Percentiles rank a stretch among this genome's conserved stretches.
These are phyloP conservation scores for Crithidia expoeki DNA, from an alignment of 208 protist species.

Conservation along the genomic window DNA sequence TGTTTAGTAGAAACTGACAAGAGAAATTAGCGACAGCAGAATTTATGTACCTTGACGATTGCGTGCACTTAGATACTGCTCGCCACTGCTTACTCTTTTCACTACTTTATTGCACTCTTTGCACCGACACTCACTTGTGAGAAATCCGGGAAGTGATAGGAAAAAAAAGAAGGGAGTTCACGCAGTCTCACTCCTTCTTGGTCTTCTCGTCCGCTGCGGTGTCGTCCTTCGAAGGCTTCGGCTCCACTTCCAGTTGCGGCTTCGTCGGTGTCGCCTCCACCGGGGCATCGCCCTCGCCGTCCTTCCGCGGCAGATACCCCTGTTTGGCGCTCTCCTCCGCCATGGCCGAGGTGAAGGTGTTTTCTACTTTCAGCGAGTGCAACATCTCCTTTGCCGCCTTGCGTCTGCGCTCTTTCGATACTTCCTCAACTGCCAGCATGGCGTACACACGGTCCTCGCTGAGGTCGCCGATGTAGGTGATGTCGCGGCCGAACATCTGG, in stretches of 20 bases:
- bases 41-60: no score
- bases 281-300: slow-evolving; percentile 9
- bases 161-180: no score
- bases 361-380: slow-evolving; percentile 33
- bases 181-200: no score
- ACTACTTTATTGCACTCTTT: no score
- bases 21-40: no score
- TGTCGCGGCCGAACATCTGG: slow-evolving; percentile 81
- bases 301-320: slow-evolving; percentile 49
- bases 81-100: no score
- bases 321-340: slow-evolving; percentile 36
- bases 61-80: no score
- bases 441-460: slow-evolving; percentile 76
- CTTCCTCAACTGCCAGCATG: slow-evolving; percentile 60
- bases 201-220: not conserved
- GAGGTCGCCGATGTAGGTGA: slow-evolving; percentile 85
- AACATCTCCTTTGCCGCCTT: slow-evolving; percentile 55
- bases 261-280: slow-evolving; percentile 2
- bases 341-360: slow-evolving; percentile 49
- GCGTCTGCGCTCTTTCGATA: slow-evolving; percentile 59
- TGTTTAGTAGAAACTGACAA: no score
- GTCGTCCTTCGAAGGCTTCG: not conserved
- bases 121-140: no score
- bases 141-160: no score
- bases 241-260: slow-evolving; percentile 5